phyloP scores from a whole-genome alignment of 306 rosid species.

The Acacia melanoxylon region DNA sequence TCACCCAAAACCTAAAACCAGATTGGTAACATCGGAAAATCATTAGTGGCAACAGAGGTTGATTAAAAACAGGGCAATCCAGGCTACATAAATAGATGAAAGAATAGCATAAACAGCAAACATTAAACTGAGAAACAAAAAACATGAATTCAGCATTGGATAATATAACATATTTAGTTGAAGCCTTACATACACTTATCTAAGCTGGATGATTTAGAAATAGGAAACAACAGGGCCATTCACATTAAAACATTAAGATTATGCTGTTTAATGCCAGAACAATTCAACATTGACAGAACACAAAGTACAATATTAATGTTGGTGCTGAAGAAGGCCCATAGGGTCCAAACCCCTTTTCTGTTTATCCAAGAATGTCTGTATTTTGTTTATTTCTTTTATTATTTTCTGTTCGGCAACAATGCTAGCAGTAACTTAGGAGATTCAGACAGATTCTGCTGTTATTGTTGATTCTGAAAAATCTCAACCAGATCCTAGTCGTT shows the following conservation, averaged over 20 bases:
- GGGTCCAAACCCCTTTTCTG: too few relatives aligned
- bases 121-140: background rate
- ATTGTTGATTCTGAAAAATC: too few relatives aligned
- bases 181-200: background rate
- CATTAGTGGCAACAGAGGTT: conserved; percentile 16
- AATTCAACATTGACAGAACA: background rate
- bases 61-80: conserved; percentile 2
- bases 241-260: conserved; percentile 2
- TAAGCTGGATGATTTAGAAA: conserved; percentile 13
- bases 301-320: background rate
- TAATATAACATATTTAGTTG: background rate
- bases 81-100: background rate
- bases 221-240: conserved; percentile 18
- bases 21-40: conserved; percentile 4
- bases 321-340: too few relatives aligned
- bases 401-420: too few relatives aligned
- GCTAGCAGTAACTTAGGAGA: too few relatives aligned
- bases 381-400: too few relatives aligned
- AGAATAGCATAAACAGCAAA: conserved; percentile 5
- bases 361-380: too few relatives aligned
- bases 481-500: too few relatives aligned
- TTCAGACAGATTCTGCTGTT: too few relatives aligned
- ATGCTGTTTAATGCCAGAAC: background rate
- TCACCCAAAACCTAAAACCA: conserved; percentile 86
- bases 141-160: background rate